Evolutionary conservation across 108 stramenopile genomes (phyloP), one percentile per base, ranked within the genome.

Genomic region (Cyclostephanos tholiformis): DNA sequence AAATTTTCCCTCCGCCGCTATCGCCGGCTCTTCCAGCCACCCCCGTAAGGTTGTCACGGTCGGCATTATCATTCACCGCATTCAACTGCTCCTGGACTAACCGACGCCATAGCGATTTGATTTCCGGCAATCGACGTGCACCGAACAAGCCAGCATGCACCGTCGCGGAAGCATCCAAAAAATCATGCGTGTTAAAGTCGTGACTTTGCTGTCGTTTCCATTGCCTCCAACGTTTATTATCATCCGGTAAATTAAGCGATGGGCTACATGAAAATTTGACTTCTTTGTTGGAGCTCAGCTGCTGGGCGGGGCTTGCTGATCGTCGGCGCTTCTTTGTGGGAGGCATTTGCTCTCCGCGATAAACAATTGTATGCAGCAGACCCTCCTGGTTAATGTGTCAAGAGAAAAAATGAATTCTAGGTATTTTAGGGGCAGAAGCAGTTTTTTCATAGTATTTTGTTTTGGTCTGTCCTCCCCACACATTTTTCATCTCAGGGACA

Each of bases 161-260:
- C 9, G 89, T 80, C 12, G 83, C 78, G 1, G 89, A 75, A 0
- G 89, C 74, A 83, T 94, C 93, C 29, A 88, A 77, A 85, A 94
- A 94, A 71, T 71, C 52, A 44, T 79, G 77, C 5, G 62, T 69
- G 71, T 69, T 70, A 65, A 62, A 79, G 39, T 71, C 77, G 20
- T 71, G 25, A 39, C 50, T 61, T 52, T 65, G 63, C 23, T 65
- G 72, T 20, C 64, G 63, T 43, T 56, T 64, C 63, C 63, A 65
- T 53, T 65, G 30, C 17, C 55, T 73, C 72, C 72, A 64, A 29
- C 57, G 22, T 39, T 53, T 51, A 52, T 67, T 67, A 46, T 65
- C 53, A 52, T 32, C 43, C 63, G 49, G 57, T 5, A 27, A 12
- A 44, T 43, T 46, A 49, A 22, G 2, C 59, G 56, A 57, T 55